Evolutionary conservation across 306 rosid genomes (phyloP), one percentile per base, ranked within the genome.

Genomic region (Citrullus colocynthis): DNA sequence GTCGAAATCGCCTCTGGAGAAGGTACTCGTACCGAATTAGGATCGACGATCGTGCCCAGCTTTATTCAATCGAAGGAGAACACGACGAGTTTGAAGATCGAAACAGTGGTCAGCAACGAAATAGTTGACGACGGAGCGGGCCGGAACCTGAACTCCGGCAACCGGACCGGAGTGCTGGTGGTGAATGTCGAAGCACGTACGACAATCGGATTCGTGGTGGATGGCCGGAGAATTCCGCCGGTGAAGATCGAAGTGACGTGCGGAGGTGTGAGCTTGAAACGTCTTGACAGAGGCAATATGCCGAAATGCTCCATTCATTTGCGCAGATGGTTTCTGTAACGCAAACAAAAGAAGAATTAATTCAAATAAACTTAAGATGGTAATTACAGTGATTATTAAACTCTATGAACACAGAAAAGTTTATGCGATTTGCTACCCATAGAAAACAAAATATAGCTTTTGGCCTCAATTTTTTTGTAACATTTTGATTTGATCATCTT

Each of bases 221-320:
- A 80, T 1, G 87, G 92, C 0, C 80, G 83, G 80, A 87, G 83
- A 32, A 72, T 88, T 0, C 87, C 85, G 44, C 70, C 82, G 18
- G 11, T 89, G 65, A 58, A 48, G 17, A 41, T 90, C 77, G 71
- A 78, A 58, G 80, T 87, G 1, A n/a, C 42, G 0, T 94, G 98
- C 67, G 91, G 96, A 0, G 86, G 85, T 11, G 85, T 82, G 57
- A 83, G 87, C 12, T 65, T 92, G 84, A 89, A 82, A 81, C 63
- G 49, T 14, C 85, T 94, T 18, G 65, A 87, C 12, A 74, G 36
- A 13, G 95, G 95, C 6, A 84, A 69, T 10, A 64, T 78, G 81
- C 97, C 96, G 42, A 77, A 16, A 64, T 94, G 98, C 83, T 42
- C 84, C 71, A 30, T 88, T 81, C 84, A 85, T 36, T 7, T 85